phyloP scores from a whole-genome alignment of 257 asterid genomes.

The Solanum verrucosum region DNA sequence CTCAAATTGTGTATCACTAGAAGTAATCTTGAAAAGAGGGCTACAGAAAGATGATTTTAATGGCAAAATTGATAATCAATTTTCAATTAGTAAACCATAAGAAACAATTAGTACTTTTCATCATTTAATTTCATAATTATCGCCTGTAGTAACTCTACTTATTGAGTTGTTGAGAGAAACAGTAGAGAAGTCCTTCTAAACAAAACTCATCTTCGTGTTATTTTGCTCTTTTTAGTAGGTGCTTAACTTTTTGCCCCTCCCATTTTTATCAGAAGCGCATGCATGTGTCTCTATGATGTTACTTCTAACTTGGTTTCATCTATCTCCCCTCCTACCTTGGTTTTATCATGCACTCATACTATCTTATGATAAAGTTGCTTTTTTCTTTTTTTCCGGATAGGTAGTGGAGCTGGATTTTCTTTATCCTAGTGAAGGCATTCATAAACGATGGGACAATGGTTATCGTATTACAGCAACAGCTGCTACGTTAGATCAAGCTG shows the following conservation, averaged over 20 bases:
- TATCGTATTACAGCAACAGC: constrained; percentile 35
- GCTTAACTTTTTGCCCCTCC: neutral
- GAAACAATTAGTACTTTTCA: neutral
- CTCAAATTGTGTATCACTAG: neutral
- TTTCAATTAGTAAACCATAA: neutral
- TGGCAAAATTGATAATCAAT: neutral
- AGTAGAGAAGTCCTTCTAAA: neutral
- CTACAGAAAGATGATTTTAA: neutral
- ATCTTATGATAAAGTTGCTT: neutral
- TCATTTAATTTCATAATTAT: neutral
- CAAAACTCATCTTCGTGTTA: neutral
- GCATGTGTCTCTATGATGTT: neutral
- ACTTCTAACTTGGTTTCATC: neutral
- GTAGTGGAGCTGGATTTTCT: constrained; percentile 45
- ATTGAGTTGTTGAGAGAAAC: neutral
- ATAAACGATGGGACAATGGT: constrained; percentile 34
- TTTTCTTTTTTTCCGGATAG: neutral
- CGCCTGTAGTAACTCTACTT: neutral
- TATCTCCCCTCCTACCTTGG: neutral
- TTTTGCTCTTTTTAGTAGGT: neutral
- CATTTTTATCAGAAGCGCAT: neutral
- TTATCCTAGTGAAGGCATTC: constrained; percentile 41
- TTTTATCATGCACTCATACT: neutral
- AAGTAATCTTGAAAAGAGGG: neutral
- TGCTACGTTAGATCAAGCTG: constrained; percentile 39